Base-by-base conservation (phyloP, 371 early-diverging fungal genomes). In the Dinochytrium kinnereticum region DNA sequence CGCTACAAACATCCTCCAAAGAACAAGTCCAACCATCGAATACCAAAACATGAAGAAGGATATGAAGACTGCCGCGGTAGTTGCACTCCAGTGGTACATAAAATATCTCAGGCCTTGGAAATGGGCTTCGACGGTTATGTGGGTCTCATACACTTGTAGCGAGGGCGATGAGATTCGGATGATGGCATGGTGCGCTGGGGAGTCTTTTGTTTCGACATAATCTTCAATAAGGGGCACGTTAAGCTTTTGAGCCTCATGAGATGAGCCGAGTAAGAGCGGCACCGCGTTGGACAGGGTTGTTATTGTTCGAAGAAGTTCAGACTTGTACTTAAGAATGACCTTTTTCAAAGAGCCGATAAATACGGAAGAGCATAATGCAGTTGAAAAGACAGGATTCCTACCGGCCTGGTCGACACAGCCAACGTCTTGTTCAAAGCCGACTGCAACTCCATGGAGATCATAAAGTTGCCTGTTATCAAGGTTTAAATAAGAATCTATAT, bases 101-200 rank as follows among this genome's bases (percentile, higher is more conserved):
- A 83, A 85, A 76, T 83, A 85, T 77, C 94, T 83, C 17, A 95
- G 84, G n/a, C 96, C 96, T 74, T 90, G 89, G 83, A 96, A 96
- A 80, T 93, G 91, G 1, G 96, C 95, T 65, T 91, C 87, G 44
- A 94, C 81, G 34, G 85, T 87, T 34, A 95, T 77, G 24, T 84
- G 71, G 36, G 90, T 90, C 30, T 79, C 81, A 79, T 96, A 96
- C 1, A 93, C 82, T 77, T 95, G 95, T 24, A 96, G 70, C 15
- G 77, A 76, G 7, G 86, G 82, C 28, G 86, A 82, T 19, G 92
- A 91, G 59, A 95, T 72, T 13, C 85, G 77, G 34, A 96, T 74
- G 30, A 71, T 78, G n/a, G 92, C 95, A 17, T 83, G 80, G 19
- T 90, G 86, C 24, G 91, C 86, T 0, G 93, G 91, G 19, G 79